Base-by-base conservation (phyloP, 306 rosid genomes). In the Potentilla sterilis region DNA sequence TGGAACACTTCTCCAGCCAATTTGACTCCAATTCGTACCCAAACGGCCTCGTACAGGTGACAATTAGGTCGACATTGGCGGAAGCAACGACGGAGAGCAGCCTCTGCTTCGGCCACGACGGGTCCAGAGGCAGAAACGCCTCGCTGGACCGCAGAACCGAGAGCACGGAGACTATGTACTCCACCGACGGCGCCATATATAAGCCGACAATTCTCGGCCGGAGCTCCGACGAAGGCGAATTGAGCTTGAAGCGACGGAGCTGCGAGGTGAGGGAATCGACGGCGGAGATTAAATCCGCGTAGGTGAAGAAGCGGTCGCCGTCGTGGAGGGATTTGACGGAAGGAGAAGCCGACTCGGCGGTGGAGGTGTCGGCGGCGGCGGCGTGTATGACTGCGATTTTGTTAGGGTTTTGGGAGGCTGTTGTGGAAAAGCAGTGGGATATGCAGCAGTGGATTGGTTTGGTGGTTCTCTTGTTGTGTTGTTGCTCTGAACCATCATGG, bases 61-160 rank as follows among this genome's bases (percentile, higher is more conserved):
- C 75, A 79, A 94, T 82, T 21, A 94, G 86, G 73, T 83, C 87
- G 77, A 76, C 84, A 61, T 81, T 79, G 48, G 90, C 86, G 18
- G 96, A 88, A 59, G 88, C 81, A 37, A 82, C 15, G 66, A 84
- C 76, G 0, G 93, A 88, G 55, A 83, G 69, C 47, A 94, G 76
- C 86, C 96, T 85, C 59, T 81, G 81, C 1, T 72, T 87, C 1
- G 97, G 96, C 98, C 98, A 92, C 58, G 79, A 89, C 2, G 92
- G 96, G 74, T 94, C 97, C 73, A 94, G 72, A 42, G 98, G 97
- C 86, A 92, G 82, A 83, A 92, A 92, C 24, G 96, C 97, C 79
- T 83, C 87, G 58, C 98, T 96, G 10, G 87, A 82, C 70, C 92
- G 79, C 72, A 94, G 70, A 58, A 90, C 88, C 52, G 98, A 83